These are phyloP conservation scores for Fusarium sp. DNA, from an alignment of 2,329 filamentous ascomycete species.

Conservation along the genomic window DNA sequence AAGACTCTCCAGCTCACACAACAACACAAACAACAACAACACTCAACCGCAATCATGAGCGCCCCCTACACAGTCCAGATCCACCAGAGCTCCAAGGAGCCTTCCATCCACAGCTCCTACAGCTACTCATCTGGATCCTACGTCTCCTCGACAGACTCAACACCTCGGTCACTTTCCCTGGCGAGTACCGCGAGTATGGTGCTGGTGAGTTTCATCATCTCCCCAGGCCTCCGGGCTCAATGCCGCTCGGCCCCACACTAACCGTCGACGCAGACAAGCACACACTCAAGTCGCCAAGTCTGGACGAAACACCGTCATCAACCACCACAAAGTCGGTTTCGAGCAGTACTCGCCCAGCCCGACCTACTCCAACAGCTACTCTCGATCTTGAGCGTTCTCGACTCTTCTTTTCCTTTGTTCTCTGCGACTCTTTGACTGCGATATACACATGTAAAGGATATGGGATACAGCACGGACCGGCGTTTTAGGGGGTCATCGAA, in stretches of 20 bases:
- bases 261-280: constrained; percentile 42
- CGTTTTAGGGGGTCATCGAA: constrained; percentile 31
- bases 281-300: constrained; percentile 38
- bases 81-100: constrained; percentile 48
- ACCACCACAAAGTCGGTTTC: constrained; percentile 47
- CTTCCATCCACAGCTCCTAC: constrained; percentile 46
- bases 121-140: constrained; percentile 46
- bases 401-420: constrained; percentile 3
- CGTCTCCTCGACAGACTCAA: constrained; percentile 40
- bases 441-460: constrained; percentile 29
- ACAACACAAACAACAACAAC: constrained; percentile 15
- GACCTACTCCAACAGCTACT: constrained; percentile 41
- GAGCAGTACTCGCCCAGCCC: constrained; percentile 49
- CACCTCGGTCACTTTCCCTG: constrained; percentile 46
- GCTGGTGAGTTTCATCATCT: constrained; percentile 44
- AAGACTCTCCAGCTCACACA: neutral
- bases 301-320: constrained; percentile 47
- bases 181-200: constrained; percentile 48
- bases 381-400: constrained; percentile 11
- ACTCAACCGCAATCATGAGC: constrained; percentile 40
- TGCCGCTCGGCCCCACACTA: constrained; percentile 28
- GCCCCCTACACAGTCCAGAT: constrained; percentile 47
- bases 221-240: constrained; percentile 12
- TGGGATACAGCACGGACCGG: constrained; percentile 34
- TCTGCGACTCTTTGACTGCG: constrained; percentile 20